Conservation (phyloP, 2,329 filamentous ascomycete genomes). For the Calonectria naviculata region DNA sequence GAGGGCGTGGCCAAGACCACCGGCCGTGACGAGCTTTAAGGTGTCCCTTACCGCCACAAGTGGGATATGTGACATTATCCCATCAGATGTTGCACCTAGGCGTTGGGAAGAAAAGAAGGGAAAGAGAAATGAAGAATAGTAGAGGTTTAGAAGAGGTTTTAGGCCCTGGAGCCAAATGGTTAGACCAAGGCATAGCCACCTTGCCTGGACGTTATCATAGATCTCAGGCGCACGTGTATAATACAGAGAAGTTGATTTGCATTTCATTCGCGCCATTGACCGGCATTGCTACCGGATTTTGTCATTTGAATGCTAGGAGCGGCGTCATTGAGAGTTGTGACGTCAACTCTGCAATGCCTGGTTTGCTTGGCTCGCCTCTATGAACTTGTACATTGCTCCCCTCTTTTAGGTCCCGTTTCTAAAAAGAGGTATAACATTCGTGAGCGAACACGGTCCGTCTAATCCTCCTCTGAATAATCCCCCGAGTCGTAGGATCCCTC, state of each 20-base stretch:
- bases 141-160: background rate
- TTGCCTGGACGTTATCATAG: conserved; percentile 23
- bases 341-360: background rate
- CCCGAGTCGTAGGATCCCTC: conserved; percentile 46
- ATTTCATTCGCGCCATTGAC: conserved; percentile 25
- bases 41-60: no score
- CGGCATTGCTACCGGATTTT: conserved; percentile 33
- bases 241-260: conserved; percentile 25
- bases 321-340: background rate
- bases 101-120: background rate
- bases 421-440: conserved; percentile 3
- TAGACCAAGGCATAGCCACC: conserved; percentile 11
- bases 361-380: conserved; percentile 11
- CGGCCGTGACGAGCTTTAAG: conserved; percentile 79
- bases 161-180: background rate
- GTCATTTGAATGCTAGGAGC: conserved; percentile 15
- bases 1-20: conserved; percentile 71
- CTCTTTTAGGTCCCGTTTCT: conserved; percentile 8
- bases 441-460: conserved; percentile 19
- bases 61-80: no score
- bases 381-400: conserved; percentile 1
- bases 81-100: no score
- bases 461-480: conserved; percentile 40
- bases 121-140: background rate
- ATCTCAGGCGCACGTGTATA: conserved; percentile 33